Conservation (phyloP, 805 yeast genomes). For the Starmerella tilneyi region DNA sequence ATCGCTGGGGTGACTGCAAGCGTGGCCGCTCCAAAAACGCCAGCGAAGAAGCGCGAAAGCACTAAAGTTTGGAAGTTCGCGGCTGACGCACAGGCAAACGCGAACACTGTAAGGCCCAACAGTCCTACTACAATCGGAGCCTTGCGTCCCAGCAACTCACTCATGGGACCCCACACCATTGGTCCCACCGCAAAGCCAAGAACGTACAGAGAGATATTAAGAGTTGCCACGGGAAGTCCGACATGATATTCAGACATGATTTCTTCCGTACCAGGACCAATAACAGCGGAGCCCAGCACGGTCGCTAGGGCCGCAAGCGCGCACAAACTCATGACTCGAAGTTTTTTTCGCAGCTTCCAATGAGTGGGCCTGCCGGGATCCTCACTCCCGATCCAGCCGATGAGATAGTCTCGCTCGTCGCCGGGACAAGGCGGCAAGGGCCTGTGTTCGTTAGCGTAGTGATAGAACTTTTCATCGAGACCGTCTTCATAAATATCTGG, state of each 20-base stretch:
- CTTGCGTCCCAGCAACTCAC: constrained; percentile 64
- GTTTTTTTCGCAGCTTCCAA: constrained; percentile 35
- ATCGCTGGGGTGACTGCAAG: constrained; percentile 17
- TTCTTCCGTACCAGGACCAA: constrained; percentile 42
- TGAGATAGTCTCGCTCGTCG: constrained; percentile 11
- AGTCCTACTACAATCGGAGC: constrained; percentile 43
- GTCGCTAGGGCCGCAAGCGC: constrained; percentile 53
- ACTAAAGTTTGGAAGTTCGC: constrained; percentile 29
- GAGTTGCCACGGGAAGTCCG: constrained; percentile 54
- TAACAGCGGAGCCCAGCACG: constrained; percentile 50
- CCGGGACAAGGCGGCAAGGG: constrained; percentile 8
- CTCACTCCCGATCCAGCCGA: constrained; percentile 24
- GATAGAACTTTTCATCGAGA: constrained; percentile 6
- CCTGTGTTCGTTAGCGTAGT: neutral
- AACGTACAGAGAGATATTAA: constrained; percentile 70
- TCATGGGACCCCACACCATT: constrained; percentile 73
- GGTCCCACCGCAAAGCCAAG: constrained; percentile 91
- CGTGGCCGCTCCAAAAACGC: constrained; percentile 68
- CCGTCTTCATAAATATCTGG: too few species aligned
- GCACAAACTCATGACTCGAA: constrained; percentile 29
- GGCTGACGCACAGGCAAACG: constrained; percentile 20
- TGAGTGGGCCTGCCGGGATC: constrained; percentile 49
- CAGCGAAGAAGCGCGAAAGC: constrained; percentile 69
- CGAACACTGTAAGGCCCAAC: constrained; percentile 29
- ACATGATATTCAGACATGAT: constrained; percentile 47